Base-by-base conservation (phyloP, 208 protist species). In the Leishmania lainsoni region DNA sequence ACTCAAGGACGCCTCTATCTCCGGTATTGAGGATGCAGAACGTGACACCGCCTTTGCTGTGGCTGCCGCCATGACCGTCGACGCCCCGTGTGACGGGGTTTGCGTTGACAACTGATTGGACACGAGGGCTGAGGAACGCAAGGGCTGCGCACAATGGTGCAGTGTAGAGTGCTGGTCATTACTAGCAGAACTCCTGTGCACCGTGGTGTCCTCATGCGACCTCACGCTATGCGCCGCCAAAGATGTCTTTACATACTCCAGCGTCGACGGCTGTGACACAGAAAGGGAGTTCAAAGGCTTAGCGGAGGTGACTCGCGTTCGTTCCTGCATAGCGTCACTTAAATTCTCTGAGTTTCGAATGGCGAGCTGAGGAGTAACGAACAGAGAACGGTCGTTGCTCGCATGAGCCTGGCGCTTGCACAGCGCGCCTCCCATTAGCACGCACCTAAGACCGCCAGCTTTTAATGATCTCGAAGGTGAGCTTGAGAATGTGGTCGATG, bases 401-500 rank as follows among this genome's bases (percentile, higher is more conserved):
- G 10, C 49, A 17, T 54, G 29, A 20, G 32, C n/a, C 26, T 75
- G 5, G 35, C n/a, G 1, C 10, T 1, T 75, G 16, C 49, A 75
- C 12, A 75, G 17, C n/a, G 71, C 71, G 29, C 71, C 45, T 45
- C 49, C 71, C 71, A 75, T 75, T 75, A n/a, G 16, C 71, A 26
- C 26, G 26, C 51, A 29, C n/a, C 70, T 5, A 42, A 51, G 20
- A 9, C 22, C 5, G 14, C 39, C 12, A 51, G 42, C 35, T 17
- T 72, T 32, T 9, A n/a, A 29, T 72, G 68, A 51, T 49, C 14
- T 3, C 59, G n/a, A 66, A 39, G 29, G 17, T 72, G 42, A 16
- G 22, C 17, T 17, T 52, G 3, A 3, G 52, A 52, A 72, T 12
- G 68, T 10, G 49, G 8, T 48, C 6, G 6, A 42, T 5, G 20